These are phyloP conservation scores for Lipomyces yamadae DNA, from an alignment of 805 yeast species.

Conservation along the genomic window DNA sequence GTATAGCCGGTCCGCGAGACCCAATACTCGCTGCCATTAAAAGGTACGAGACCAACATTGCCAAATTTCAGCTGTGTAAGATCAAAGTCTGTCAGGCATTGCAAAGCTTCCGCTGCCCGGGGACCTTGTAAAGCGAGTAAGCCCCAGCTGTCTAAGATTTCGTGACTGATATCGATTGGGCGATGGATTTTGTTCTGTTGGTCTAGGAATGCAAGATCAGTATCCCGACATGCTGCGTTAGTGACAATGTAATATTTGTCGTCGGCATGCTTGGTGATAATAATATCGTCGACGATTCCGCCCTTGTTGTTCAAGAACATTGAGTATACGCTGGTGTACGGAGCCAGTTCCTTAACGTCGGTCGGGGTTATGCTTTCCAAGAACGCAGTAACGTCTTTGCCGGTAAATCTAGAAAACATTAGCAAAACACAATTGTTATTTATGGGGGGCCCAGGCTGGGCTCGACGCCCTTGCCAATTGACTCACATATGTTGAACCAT, in stretches of 20 bases:
- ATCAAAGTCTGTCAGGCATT: constrained; percentile 63
- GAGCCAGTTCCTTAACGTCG: constrained; percentile 63
- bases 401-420: constrained; percentile 54
- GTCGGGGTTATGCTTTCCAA: constrained; percentile 87
- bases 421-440: neutral
- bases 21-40: constrained; percentile 52
- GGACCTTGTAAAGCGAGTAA: constrained; percentile 95
- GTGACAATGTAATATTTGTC: constrained; percentile 84
- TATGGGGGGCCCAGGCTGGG: too few species aligned
- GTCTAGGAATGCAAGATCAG: constrained; percentile 70
- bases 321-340: constrained; percentile 71
- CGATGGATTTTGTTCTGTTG: constrained; percentile 52
- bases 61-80: constrained; percentile 76
- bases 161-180: constrained; percentile 44
- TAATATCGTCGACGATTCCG: constrained; percentile 90
- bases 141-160: constrained; percentile 64
- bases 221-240: constrained; percentile 91
- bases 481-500: constrained; percentile 79
- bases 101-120: constrained; percentile 67
- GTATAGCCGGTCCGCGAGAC: constrained; percentile 97
- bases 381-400: constrained; percentile 67
- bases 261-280: constrained; percentile 79
- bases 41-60: constrained; percentile 37
- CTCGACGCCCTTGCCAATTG: neutral
- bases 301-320: constrained; percentile 72